Conservation (phyloP, 768 basidiomycete genomes). For the Lactarius trivialis region DNA sequence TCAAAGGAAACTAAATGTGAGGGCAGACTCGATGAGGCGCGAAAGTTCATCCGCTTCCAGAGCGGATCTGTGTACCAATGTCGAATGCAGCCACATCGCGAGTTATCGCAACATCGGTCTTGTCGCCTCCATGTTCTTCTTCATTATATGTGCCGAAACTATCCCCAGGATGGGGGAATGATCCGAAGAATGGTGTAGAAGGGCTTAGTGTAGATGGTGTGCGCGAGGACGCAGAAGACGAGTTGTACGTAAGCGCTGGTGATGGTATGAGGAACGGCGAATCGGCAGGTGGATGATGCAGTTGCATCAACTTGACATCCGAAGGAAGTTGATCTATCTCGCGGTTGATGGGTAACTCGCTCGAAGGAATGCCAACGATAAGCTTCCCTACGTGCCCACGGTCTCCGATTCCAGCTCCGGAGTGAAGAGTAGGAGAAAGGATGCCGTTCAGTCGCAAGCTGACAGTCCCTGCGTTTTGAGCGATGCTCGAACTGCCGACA, state of each 20-base stretch:
- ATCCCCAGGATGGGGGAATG: conserved; percentile 37
- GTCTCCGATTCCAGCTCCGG: conserved; percentile 9
- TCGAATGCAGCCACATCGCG: conserved; percentile 16
- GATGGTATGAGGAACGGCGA: conserved; percentile 53
- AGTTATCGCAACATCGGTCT: conserved; percentile 10
- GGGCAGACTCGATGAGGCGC: neutral
- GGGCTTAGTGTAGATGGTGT: conserved; percentile 65
- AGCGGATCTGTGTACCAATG: conserved; percentile 17
- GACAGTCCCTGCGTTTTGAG: conserved; percentile 3
- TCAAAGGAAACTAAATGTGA: conserved; percentile 1
- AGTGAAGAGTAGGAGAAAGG: conserved; percentile 20
- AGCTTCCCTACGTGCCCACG: conserved; percentile 10
- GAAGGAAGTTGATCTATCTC: conserved; percentile 8
- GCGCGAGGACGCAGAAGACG: conserved; percentile 37
- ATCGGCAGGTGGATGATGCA: conserved; percentile 14
- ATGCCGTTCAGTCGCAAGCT: conserved; percentile 19
- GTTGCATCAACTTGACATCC: conserved; percentile 11
- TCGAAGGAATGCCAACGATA: neutral
- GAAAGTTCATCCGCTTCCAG: conserved; percentile 17
- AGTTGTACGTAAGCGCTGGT: conserved; percentile 54
- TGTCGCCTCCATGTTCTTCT: conserved; percentile 17
- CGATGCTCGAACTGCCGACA: conserved; percentile 5
- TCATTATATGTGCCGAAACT: conserved; percentile 26
- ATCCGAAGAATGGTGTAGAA: conserved; percentile 64
- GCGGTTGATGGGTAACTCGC: conserved; percentile 11